Base-by-base conservation (phyloP, 1,139 yeast species). In the Candida sp. region DNA sequence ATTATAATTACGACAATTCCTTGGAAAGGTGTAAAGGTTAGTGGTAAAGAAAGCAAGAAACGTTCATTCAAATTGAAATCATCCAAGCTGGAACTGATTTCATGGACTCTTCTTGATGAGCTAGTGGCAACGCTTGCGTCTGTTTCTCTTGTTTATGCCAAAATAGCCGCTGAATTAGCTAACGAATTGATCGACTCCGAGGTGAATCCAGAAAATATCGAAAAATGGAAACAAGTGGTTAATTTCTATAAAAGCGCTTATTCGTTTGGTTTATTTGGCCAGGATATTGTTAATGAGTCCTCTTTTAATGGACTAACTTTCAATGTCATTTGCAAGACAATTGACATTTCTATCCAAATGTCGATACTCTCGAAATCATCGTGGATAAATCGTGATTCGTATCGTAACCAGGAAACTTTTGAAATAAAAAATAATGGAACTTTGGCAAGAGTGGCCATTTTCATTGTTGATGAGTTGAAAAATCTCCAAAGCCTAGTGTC, bases 371-470 rank as follows among this genome's bases (percentile, higher is more conserved):
- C 69, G 22, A 73, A 71, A 48, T 67, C 66, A 21, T 64, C 72
- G 3, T 70, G 76, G 75, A 44, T 64, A 15, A 71, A 68, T 48
- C 51, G 78, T 39, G 55, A 55, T 38, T 50, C 59, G n/a, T 66
- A 57, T 43, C 55, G 61, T 38, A 51, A 49, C 19, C 52, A 54
- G 5, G 72, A 68, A 42, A 43, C 65, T 1, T 61, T 68, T 35
- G 54, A 55, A 8, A 58, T 70, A 6, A 57, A 52, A 12, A 73
- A 70, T 44, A 73, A 72, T 48, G 74, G 73, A 1, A 67, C 71
- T 0, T 54, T 73, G 22, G 62, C 75, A 8, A 55, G 77, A 43
- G 78, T 73, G 7, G 73, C 78, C 3, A 65, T 73, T 2, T 71
- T 58, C 49, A 58, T 66, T 1, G 48, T 66, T 36, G 66, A 67